phyloP scores from a whole-genome alignment of 805 yeast genomes.

The Wickerhamiella musiphila region DNA sequence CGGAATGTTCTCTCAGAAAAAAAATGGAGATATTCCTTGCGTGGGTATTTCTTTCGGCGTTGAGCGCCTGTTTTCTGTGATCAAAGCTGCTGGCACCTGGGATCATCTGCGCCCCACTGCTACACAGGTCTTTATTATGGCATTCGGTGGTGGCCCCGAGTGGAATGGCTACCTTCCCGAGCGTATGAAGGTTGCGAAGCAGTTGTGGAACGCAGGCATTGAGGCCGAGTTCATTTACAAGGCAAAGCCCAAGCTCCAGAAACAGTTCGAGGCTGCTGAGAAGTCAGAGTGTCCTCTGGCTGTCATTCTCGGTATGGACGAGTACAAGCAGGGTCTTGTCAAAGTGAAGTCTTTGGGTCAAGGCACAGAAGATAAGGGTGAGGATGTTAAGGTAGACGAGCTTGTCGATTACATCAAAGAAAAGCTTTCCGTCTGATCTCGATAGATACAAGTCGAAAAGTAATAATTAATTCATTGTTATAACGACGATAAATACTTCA shows the following conservation, averaged over 20 bases:
- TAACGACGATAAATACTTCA: too few species aligned
- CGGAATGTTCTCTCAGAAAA: constrained; percentile 86
- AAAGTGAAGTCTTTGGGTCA: constrained; percentile 81
- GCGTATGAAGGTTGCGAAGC: constrained; percentile 72
- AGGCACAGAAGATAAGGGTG: constrained; percentile 71
- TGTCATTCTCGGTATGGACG: constrained; percentile 91
- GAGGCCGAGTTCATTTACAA: constrained; percentile 86
- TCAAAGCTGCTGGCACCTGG: constrained; percentile 56
- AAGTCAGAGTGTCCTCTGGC: constrained; percentile 80
- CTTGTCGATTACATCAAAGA: constrained; percentile 36
- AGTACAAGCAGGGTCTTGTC: constrained; percentile 59
- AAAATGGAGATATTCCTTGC: constrained; percentile 72
- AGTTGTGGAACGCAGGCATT: constrained; percentile 75
- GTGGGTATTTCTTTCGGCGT: constrained; percentile 96
- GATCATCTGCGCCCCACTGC: constrained; percentile 61
- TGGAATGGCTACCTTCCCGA: constrained; percentile 88
- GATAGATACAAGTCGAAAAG: not conserved
- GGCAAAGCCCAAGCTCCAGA: constrained; percentile 83
- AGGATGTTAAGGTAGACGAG: constrained; percentile 73
- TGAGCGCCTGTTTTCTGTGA: constrained; percentile 80
- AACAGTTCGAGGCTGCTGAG: constrained; percentile 96
- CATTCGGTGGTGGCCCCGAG: constrained; percentile 94
- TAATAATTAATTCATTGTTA: too few species aligned
- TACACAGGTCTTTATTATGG: constrained; percentile 92
- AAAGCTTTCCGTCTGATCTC: constrained; percentile 24